These are phyloP conservation scores for Hondaea fermentalgiana DNA, from an alignment of 108 stramenopile genomes.

Conservation along the genomic window DNA sequence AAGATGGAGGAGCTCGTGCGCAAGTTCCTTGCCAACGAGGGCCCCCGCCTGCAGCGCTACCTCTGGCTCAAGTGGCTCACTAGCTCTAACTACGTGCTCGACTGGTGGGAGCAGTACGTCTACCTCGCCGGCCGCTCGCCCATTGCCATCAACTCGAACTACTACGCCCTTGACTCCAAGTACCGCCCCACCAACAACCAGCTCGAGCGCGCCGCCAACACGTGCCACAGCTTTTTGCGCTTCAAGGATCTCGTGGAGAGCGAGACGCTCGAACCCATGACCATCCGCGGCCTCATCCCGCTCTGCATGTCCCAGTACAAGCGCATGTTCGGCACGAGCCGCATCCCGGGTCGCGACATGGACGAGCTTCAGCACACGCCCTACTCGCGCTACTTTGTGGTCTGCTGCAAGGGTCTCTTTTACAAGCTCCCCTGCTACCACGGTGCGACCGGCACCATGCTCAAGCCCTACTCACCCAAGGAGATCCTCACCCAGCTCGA, in stretches of 20 bases:
- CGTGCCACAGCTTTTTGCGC: neutral
- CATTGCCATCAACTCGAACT: slow-evolving; percentile 21
- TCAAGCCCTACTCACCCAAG: neutral
- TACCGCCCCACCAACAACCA: neutral
- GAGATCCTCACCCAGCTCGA: neutral
- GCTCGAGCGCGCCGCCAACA: neutral
- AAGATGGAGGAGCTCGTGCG: neutral
- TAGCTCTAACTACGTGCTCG: slow-evolving; percentile 18
- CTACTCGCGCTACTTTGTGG: neutral
- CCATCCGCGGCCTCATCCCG: neutral
- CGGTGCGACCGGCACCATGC: neutral
- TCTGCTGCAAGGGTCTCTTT: neutral
- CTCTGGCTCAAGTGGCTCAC: slow-evolving; percentile 6
- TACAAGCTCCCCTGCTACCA: slow-evolving; percentile 17
- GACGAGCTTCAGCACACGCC: neutral
- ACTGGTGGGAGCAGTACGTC: slow-evolving; percentile 27
- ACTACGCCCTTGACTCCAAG: slow-evolving; percentile 22
- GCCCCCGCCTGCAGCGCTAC: slow-evolving; percentile 21
- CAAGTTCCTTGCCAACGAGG: slow-evolving; percentile 22
- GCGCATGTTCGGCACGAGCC: slow-evolving; percentile 24
- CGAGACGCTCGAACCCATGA: slow-evolving; percentile 7
- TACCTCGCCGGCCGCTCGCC: slow-evolving; percentile 19
- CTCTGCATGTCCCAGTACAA: slow-evolving; percentile 24
- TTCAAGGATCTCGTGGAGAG: neutral
- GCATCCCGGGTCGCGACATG: slow-evolving; percentile 16